phyloP scores from a whole-genome alignment of 129 eudicot species.

The Artemisia annua region DNA sequence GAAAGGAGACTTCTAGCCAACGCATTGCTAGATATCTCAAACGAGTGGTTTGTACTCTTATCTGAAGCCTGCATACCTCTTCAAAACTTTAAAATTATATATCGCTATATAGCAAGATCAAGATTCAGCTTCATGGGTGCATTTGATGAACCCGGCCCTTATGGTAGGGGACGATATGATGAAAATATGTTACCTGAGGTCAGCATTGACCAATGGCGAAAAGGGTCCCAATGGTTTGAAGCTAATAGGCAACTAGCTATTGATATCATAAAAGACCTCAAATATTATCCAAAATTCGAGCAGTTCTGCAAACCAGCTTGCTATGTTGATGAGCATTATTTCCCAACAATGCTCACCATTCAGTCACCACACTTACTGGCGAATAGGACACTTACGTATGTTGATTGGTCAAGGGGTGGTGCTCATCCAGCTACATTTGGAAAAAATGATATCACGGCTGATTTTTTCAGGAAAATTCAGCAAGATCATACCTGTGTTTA shows the following conservation, averaged over 20 bases:
- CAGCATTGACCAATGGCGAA: not conserved
- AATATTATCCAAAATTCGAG: not conserved
- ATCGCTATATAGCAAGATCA: not conserved
- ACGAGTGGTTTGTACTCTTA: not conserved
- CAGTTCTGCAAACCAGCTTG: not conserved
- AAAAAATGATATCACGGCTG: not conserved
- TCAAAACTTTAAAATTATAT: not conserved
- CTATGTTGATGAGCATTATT: not conserved
- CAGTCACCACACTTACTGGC: not conserved
- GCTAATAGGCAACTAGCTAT: not conserved
- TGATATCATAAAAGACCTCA: not conserved
- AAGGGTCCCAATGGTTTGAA: constrained; percentile 3
- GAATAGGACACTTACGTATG: not conserved
- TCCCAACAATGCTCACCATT: not conserved
- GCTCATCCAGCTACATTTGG: not conserved
- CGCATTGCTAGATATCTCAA: not conserved
- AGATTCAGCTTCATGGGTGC: not conserved
- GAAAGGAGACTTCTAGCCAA: not conserved
- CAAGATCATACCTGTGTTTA: not conserved
- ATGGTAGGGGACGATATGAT: not conserved
- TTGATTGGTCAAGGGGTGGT: constrained; percentile 3
- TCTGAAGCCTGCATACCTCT: not conserved
- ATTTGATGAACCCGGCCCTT: not conserved
- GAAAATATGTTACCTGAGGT: not conserved
- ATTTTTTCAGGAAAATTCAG: not conserved